Evolutionary conservation across 139 green algal species (phyloP).

Genomic region (Dunaliella primolecta): DNA sequence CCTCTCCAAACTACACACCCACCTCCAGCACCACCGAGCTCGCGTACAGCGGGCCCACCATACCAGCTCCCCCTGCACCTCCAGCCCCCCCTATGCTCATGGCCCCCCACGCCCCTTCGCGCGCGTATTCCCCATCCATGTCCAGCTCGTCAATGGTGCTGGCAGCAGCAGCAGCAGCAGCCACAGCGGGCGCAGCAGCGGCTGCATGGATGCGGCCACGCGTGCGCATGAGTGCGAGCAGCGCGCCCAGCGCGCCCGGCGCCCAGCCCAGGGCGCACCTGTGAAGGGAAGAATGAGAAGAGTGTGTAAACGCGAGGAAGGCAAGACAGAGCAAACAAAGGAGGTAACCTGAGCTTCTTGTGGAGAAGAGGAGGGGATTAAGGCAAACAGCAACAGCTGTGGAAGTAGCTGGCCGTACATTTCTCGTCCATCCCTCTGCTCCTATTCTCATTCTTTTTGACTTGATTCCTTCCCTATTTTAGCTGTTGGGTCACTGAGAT

Average conservation of each 20-base stretch:
- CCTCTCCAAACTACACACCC: too few species aligned
- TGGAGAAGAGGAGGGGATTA: too few species aligned
- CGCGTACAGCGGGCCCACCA: not conserved
- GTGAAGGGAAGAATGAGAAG: too few species aligned
- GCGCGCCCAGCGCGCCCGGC: not conserved
- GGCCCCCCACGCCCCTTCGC: not conserved
- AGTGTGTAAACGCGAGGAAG: too few species aligned
- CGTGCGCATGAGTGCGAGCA: slow-evolving; percentile 13
- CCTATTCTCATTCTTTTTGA: too few species aligned
- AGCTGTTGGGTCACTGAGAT: too few species aligned
- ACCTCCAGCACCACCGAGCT: slow-evolving; percentile 13
- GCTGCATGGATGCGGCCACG: not conserved
- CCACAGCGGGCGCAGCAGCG: not conserved
- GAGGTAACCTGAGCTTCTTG: too few species aligned
- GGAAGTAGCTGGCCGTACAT: too few species aligned
- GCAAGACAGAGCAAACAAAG: too few species aligned
- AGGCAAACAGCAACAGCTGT: too few species aligned
- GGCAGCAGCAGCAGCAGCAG: not conserved
- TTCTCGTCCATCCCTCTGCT: too few species aligned
- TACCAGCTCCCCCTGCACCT: not conserved
- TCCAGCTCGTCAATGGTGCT: not conserved
- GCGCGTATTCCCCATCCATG: not conserved
- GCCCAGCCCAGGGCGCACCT: not conserved
- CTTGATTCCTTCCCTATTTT: too few species aligned
- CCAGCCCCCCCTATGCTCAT: not conserved